A percentile compares a stretch with the other conserved stretches of the same genome.
Evolutionary conservation across 1,284 basidiomycete genomes (phyloP).

Genomic region (Boletus hoseneyae): DNA sequence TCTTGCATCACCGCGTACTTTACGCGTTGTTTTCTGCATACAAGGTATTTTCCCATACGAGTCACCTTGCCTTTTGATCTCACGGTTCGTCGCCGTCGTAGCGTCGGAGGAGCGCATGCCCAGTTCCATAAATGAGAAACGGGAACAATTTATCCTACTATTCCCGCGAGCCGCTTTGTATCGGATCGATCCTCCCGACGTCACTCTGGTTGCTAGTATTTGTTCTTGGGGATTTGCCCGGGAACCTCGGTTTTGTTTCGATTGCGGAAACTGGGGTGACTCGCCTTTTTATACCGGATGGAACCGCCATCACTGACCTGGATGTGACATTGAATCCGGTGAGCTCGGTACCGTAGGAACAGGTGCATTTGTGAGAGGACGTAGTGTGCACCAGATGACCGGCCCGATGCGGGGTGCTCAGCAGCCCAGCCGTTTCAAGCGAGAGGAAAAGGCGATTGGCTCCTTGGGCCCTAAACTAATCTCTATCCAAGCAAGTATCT

Average conservation of each 20-base stretch:
- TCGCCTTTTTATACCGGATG: slow-evolving; percentile 30
- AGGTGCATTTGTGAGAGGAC: slow-evolving; percentile 11
- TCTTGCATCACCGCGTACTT: background rate
- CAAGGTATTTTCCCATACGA: background rate
- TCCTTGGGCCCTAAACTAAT: slow-evolving; percentile 42
- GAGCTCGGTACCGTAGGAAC: slow-evolving; percentile 10
- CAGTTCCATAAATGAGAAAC: background rate
- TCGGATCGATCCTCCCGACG: slow-evolving; percentile 4
- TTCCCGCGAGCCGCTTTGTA: background rate
- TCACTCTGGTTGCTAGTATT: slow-evolving; percentile 2
- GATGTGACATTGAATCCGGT: slow-evolving; percentile 13
- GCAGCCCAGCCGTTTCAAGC: slow-evolving; percentile 34
- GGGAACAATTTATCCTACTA: slow-evolving; percentile 5
- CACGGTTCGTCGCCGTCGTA: background rate
- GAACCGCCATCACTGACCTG: slow-evolving; percentile 40
- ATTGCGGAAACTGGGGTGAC: slow-evolving; percentile 27
- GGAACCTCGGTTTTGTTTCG: slow-evolving; percentile 1
- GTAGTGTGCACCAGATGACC: slow-evolving; percentile 4
- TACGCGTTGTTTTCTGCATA: background rate
- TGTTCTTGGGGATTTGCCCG: background rate
- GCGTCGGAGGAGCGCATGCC: background rate
- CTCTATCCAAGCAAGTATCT: slow-evolving; percentile 32
- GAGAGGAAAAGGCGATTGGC: slow-evolving; percentile 30
- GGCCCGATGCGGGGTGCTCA: background rate
- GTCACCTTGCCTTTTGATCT: background rate